Evolutionary conservation across 2,329 filamentous ascomycete genomes (phyloP).

Genomic region (Fusarium gaditjirri): DNA sequence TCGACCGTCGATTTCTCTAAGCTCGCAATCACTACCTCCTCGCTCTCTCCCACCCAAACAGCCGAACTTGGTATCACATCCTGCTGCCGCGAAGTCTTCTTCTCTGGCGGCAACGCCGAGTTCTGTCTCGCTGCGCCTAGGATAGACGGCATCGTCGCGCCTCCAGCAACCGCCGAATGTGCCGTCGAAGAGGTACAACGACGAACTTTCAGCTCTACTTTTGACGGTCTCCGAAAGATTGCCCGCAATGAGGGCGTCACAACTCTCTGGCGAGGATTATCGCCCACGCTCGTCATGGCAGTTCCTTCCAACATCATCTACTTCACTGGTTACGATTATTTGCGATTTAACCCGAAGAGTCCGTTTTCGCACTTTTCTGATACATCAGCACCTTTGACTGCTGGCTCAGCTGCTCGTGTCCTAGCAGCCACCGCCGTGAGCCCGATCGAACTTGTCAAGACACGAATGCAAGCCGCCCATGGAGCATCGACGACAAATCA

Average conservation of each 20-base stretch:
- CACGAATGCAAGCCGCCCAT: conserved; percentile 84
- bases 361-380: conserved; percentile 75
- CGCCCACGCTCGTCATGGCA: conserved; percentile 94
- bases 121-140: conserved; percentile 80
- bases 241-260: conserved; percentile 88
- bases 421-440: conserved; percentile 85
- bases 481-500: conserved; percentile 71
- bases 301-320: conserved; percentile 98
- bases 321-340: conserved; percentile 97
- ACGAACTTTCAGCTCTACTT: conserved; percentile 86
- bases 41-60: conserved; percentile 75
- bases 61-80: conserved; percentile 89
- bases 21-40: conserved; percentile 65
- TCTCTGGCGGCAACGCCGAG: conserved; percentile 85
- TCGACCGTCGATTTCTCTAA: conserved; percentile 65
- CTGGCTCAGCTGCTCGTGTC: conserved; percentile 80
- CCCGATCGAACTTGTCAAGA: conserved; percentile 94
- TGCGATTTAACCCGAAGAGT: conserved; percentile 78
- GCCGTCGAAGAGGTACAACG: conserved; percentile 88
- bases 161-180: conserved; percentile 71
- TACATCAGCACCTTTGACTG: conserved; percentile 80
- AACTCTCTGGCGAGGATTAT: conserved; percentile 91
- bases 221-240: conserved; percentile 94
- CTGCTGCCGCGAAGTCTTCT: conserved; percentile 97
- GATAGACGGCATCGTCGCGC: conserved; percentile 57